A percentile compares a stretch with the other conserved stretches of the same genome.
Evolutionary conservation across 176 grass and related monocot genomes (phyloP).

Genomic region (Bothriochloa decipiens): DNA sequence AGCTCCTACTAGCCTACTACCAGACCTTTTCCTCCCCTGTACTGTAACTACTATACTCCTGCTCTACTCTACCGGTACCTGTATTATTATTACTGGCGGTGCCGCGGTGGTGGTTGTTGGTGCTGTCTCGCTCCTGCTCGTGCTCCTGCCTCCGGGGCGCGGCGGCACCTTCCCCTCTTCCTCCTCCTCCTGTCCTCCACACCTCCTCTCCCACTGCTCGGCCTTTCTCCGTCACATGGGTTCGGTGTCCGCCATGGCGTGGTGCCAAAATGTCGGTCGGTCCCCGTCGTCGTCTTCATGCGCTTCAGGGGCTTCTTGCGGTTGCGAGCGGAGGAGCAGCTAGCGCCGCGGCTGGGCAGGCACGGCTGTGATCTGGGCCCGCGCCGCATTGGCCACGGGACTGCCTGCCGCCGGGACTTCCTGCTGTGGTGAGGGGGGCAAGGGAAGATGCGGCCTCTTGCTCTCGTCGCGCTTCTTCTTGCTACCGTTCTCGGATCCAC

Average conservation of each 20-base stretch:
- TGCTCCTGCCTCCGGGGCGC: conserved; percentile 27
- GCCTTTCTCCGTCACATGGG: conserved; percentile 15
- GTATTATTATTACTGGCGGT: not conserved
- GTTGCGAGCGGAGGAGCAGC: conserved; percentile 6
- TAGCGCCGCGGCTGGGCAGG: conserved; percentile 9
- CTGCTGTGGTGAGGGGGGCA: not conserved
- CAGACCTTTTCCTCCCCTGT: not conserved
- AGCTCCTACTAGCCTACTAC: not conserved
- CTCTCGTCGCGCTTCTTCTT: conserved; percentile 43
- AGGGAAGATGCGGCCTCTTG: conserved; percentile 44
- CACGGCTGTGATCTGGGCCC: conserved; percentile 37
- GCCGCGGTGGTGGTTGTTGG: not conserved
- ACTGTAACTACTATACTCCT: not conserved
- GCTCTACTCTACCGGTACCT: conserved; percentile 7
- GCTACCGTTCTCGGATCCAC: conserved; percentile 63
- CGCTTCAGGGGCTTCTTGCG: conserved; percentile 36
- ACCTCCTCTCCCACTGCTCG: not conserved
- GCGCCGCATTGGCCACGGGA: not conserved
- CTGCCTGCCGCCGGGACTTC: conserved; percentile 8
- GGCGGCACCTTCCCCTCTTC: conserved; percentile 11
- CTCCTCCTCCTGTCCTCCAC: not conserved
- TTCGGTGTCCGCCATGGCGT: conserved; percentile 27
- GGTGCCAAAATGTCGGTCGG: conserved; percentile 47
- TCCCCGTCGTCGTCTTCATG: not conserved
- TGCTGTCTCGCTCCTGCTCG: not conserved